Conservation (phyloP, 345 rosid genomes). For the Arabidopsis arenosa region DNA sequence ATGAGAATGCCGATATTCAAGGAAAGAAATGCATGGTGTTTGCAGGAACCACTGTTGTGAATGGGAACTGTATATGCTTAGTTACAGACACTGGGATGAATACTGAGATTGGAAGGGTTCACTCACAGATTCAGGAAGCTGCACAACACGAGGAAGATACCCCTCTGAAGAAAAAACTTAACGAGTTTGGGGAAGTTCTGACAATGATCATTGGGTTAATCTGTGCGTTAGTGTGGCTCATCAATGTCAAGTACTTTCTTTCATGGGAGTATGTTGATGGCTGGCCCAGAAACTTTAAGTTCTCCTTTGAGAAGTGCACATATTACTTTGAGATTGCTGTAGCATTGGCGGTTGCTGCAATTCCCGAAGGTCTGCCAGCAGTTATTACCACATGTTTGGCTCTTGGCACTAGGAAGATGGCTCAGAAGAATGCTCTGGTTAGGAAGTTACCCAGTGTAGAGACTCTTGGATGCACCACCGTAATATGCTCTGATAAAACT, state of each 20-base stretch:
- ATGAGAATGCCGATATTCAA: conserved; percentile 77
- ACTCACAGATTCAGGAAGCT: conserved; percentile 92
- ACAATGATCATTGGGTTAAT: conserved; percentile 82
- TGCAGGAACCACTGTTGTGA: conserved; percentile 91
- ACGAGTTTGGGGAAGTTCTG: conserved; percentile 84
- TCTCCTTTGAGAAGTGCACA: conserved; percentile 98
- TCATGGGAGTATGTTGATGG: conserved; percentile 96
- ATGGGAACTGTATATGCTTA: conserved; percentile 82
- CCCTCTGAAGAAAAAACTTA: conserved; percentile 90
- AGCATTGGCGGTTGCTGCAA: conserved; percentile 95
- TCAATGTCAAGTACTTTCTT: conserved; percentile 88
- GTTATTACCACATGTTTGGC: conserved; percentile 96
- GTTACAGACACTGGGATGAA: conserved; percentile 82
- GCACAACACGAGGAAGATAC: conserved; percentile 85
- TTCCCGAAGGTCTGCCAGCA: conserved; percentile 96
- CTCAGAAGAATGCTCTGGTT: conserved; percentile 92
- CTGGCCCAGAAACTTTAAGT: conserved; percentile 83
- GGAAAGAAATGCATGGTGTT: conserved; percentile 89
- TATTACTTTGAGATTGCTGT: conserved; percentile 98
- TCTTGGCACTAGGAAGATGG: conserved; percentile 95
- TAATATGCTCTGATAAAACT: conserved; percentile 91
- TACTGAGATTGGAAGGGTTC: conserved; percentile 91
- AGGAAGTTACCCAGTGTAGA: conserved; percentile 94
- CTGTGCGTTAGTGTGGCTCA: conserved; percentile 92
- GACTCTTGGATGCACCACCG: conserved; percentile 95